Evolutionary conservation across 1,284 basidiomycete species (phyloP).

Genomic region (Chalciporus sp.): DNA sequence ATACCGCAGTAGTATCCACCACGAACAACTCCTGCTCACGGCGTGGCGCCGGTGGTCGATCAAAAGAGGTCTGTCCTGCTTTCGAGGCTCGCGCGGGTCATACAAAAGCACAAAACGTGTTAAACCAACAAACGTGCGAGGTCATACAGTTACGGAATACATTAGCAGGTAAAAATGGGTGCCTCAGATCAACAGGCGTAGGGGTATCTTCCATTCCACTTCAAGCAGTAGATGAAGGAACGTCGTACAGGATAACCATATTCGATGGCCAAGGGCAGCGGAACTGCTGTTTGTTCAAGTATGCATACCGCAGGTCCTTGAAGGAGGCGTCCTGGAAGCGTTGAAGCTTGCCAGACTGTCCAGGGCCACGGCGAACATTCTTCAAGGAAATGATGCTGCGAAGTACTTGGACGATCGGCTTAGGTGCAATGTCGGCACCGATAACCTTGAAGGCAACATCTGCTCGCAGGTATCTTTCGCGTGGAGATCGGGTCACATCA

Average conservation of each 20-base stretch:
- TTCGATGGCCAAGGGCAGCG: constrained; percentile 55
- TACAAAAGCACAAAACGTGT: no score
- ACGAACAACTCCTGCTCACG: no score
- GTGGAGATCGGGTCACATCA: constrained; percentile 46
- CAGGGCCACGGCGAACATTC: constrained; percentile 55
- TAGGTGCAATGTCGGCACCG: constrained; percentile 57
- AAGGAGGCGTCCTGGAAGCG: constrained; percentile 39
- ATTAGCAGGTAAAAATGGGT: constrained; percentile 5
- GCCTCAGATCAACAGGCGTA: not conserved
- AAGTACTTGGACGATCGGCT: constrained; percentile 52
- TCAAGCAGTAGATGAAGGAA: constrained; percentile 21
- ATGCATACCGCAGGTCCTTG: constrained; percentile 42
- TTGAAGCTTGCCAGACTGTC: constrained; percentile 52
- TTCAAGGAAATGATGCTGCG: constrained; percentile 51
- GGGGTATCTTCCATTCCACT: not conserved
- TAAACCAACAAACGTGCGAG: not conserved
- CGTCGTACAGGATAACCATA: constrained; percentile 47
- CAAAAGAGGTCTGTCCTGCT: no score
- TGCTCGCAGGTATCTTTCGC: constrained; percentile 51
- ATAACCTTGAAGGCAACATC: constrained; percentile 60
- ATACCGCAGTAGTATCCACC: no score
- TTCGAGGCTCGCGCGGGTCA: not conserved
- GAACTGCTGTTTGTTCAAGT: constrained; percentile 46
- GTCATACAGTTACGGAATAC: constrained; percentile 9
- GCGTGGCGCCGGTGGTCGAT: no score